Conservation (phyloP, 2,329 filamentous ascomycete species). For the Ophiocordyceps sinensis region DNA sequence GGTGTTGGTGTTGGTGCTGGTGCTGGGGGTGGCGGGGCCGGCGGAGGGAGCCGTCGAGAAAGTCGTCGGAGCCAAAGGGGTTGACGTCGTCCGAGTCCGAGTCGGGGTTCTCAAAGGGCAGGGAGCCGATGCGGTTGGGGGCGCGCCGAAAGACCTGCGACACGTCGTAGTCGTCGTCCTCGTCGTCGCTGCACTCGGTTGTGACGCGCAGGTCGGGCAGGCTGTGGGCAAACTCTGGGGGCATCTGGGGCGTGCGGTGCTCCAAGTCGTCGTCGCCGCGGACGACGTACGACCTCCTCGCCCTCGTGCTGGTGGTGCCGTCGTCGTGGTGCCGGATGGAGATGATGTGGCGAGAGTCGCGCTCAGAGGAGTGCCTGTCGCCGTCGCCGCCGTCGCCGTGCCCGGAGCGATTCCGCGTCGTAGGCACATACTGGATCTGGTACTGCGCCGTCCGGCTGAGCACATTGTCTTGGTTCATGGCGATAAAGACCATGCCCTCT, state of each 20-base stretch:
- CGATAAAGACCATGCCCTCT: conserved; percentile 83
- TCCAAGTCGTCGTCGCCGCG: conserved; percentile 23
- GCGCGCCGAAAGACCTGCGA: conserved; percentile 20
- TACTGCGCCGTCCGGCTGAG: conserved; percentile 60
- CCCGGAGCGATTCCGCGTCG: conserved; percentile 5
- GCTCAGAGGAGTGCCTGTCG: conserved; percentile 2
- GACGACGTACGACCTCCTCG: conserved; percentile 30
- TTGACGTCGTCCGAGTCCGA: conserved; percentile 19
- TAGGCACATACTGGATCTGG: conserved; percentile 48
- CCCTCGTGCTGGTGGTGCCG: conserved; percentile 31
- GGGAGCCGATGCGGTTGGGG: conserved; percentile 36
- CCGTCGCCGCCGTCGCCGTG: conserved; percentile 7
- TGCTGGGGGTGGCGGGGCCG: neutral
- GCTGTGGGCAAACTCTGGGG: conserved; percentile 35
- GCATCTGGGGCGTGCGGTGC: conserved; percentile 38
- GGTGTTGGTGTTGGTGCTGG: conserved; percentile 2
- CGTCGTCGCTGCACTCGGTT: conserved; percentile 46
- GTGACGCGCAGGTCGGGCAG: conserved; percentile 38
- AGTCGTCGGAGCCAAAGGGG: conserved; percentile 12
- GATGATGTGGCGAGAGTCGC: conserved; percentile 22
- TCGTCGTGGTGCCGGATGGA: conserved; percentile 39
- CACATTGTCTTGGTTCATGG: conserved; percentile 70
- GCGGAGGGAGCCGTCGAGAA: conserved; percentile 10
- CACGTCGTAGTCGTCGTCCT: conserved; percentile 25
- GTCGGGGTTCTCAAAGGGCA: conserved; percentile 38